Evolutionary conservation across 139 green algal species (phyloP).

Genomic region (Protoeuglena noctilucae): DNA sequence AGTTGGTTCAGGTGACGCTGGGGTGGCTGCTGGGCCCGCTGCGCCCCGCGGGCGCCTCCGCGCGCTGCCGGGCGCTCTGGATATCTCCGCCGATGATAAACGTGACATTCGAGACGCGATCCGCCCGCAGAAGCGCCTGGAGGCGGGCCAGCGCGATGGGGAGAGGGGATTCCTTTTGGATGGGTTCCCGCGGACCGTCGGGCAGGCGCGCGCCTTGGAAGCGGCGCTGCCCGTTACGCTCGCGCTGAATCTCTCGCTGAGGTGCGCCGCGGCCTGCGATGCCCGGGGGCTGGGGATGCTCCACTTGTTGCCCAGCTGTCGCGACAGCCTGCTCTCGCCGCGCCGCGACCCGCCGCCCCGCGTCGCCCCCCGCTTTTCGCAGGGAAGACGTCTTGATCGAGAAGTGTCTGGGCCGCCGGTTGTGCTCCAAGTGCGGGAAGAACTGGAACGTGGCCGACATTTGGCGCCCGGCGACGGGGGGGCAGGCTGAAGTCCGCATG

Average conservation of each 20-base stretch:
- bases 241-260: neutral
- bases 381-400: slow-evolving; percentile 56
- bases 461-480: slow-evolving; percentile 37
- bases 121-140: slow-evolving; percentile 41
- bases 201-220: slow-evolving; percentile 22
- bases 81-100: neutral
- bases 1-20: slow-evolving; percentile 26
- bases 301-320: too few species aligned
- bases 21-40: neutral
- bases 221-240: neutral
- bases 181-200: slow-evolving; percentile 71
- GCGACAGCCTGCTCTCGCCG: too few species aligned
- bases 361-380: too few species aligned
- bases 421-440: slow-evolving; percentile 79
- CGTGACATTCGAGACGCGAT: neutral
- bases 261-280: too few species aligned
- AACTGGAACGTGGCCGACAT: slow-evolving; percentile 96
- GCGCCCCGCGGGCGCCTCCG: neutral
- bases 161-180: slow-evolving; percentile 82
- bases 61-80: neutral
- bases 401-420: slow-evolving; percentile 66
- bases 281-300: too few species aligned
- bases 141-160: slow-evolving; percentile 14
- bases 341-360: too few species aligned
- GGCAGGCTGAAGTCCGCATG: slow-evolving; percentile 67